A percentile compares a stretch with the other conserved stretches of the same genome.
Evolutionary conservation across 371 early-diverging fungal species (phyloP).

Genomic region (Syncephalastrum sp.): DNA sequence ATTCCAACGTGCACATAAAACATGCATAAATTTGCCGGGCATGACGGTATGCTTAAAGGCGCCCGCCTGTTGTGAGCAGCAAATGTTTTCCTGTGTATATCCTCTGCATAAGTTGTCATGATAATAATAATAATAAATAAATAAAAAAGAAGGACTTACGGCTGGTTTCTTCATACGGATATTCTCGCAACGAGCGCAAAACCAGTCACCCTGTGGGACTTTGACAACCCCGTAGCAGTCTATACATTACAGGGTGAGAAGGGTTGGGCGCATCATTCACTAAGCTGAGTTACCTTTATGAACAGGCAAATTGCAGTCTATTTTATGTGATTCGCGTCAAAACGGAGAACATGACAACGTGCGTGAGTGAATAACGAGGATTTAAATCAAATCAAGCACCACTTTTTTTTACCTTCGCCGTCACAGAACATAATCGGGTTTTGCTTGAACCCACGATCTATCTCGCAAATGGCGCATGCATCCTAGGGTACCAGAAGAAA

Average conservation of each 20-base stretch:
- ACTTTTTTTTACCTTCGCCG: constrained; percentile 36
- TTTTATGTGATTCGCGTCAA: neutral
- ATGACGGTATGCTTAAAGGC: constrained; percentile 52
- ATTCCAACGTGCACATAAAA: constrained; percentile 57
- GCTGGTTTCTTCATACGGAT: constrained; percentile 11
- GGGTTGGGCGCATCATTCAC: neutral
- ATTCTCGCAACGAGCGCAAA: constrained; percentile 46
- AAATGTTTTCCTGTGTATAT: constrained; percentile 41
- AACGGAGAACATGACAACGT: neutral
- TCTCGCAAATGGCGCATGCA: constrained; percentile 43
- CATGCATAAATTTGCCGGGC: constrained; percentile 57
- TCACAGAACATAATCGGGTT: constrained; percentile 54
- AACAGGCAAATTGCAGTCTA: constrained; percentile 50
- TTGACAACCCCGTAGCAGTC: constrained; percentile 47
- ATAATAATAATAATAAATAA: neutral
- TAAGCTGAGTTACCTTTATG: constrained; percentile 31
- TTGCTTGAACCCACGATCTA: constrained; percentile 30
- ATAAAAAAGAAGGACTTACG: constrained; percentile 3
- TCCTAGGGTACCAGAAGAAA: constrained; percentile 7
- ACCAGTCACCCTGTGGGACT: constrained; percentile 50
- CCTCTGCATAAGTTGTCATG: too few species aligned
- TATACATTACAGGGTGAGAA: neutral
- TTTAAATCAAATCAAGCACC: neutral
- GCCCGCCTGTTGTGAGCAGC: constrained; percentile 48
- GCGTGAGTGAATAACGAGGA: neutral